phyloP scores from a whole-genome alignment of 768 basidiomycete species.

The Baorangia bicolor region DNA sequence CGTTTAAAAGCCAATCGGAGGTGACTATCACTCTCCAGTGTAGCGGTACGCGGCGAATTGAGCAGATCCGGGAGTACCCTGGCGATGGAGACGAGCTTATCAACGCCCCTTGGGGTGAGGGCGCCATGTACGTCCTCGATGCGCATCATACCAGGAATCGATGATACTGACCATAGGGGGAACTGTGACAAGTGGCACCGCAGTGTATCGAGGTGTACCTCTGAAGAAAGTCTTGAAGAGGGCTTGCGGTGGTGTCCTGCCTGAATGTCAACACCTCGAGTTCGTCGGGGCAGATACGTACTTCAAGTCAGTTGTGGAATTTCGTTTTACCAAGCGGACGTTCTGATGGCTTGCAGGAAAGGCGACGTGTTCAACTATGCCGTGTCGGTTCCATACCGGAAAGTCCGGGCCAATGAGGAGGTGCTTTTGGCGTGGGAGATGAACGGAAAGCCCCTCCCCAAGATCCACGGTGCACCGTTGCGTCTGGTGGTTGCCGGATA shows the following conservation, averaged over 20 bases:
- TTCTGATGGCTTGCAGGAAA: constrained; percentile 26
- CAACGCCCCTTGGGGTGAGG: constrained; percentile 53
- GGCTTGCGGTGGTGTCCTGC: constrained; percentile 49
- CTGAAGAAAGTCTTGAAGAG: constrained; percentile 53
- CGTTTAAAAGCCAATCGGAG: constrained; percentile 42
- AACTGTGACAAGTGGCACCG: constrained; percentile 43
- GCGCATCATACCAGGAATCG: neutral
- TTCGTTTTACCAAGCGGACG: neutral
- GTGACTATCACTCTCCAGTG: constrained; percentile 56
- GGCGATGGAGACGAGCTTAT: constrained; percentile 56
- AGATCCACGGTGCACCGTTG: constrained; percentile 50
- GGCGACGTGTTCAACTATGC: constrained; percentile 42
- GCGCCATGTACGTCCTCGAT: constrained; percentile 42
- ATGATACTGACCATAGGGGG: constrained; percentile 9
- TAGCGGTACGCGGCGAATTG: constrained; percentile 51
- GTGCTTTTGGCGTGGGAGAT: constrained; percentile 33
- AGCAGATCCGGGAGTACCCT: constrained; percentile 52
- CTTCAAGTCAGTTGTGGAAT: constrained; percentile 40
- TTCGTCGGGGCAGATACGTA: constrained; percentile 59
- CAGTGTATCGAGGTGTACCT: constrained; percentile 51
- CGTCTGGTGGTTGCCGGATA: constrained; percentile 51
- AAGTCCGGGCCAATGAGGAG: constrained; percentile 46
- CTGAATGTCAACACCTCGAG: constrained; percentile 51
- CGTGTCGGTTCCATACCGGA: constrained; percentile 50
- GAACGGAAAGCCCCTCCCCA: constrained; percentile 37